Evolutionary conservation across 1,284 basidiomycete species (phyloP).

Genomic region (Ceratobasidium sp.): DNA sequence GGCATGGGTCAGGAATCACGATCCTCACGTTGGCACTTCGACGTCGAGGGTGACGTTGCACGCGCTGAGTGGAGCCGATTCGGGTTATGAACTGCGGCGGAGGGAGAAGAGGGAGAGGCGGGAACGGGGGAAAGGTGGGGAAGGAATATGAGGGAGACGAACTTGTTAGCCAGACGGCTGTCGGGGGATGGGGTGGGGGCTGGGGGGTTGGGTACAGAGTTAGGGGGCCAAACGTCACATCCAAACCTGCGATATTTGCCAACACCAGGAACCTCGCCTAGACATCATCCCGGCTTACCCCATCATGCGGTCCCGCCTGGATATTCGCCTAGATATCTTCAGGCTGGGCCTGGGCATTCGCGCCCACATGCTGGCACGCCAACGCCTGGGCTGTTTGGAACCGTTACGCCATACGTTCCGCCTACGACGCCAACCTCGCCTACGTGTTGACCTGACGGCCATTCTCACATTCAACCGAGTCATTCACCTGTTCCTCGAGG

Average conservation of each 20-base stretch:
- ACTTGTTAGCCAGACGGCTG: not conserved
- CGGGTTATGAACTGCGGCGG: not conserved
- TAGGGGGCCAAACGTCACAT: not conserved
- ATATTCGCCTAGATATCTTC: not conserved
- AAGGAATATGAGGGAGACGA: not conserved
- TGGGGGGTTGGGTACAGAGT: not conserved
- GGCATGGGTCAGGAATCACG: not conserved
- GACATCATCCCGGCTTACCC: no score
- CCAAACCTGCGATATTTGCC: not conserved
- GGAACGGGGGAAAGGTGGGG: not conserved
- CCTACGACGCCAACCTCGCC: not conserved
- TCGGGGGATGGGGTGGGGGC: not conserved
- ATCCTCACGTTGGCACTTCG: not conserved
- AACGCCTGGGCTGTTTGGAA: not conserved
- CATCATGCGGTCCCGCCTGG: not conserved
- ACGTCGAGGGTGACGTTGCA: conserved; percentile 5
- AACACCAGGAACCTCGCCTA: not conserved
- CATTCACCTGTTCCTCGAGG: not conserved
- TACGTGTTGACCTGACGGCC: not conserved
- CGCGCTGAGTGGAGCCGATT: not conserved
- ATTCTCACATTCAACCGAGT: not conserved
- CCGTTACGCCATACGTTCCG: not conserved
- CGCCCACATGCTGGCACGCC: not conserved
- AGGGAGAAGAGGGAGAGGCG: not conserved
- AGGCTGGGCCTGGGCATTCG: not conserved